Base-by-base conservation (phyloP, 2,329 filamentous ascomycete genomes). In the Penicillium sp. region DNA sequence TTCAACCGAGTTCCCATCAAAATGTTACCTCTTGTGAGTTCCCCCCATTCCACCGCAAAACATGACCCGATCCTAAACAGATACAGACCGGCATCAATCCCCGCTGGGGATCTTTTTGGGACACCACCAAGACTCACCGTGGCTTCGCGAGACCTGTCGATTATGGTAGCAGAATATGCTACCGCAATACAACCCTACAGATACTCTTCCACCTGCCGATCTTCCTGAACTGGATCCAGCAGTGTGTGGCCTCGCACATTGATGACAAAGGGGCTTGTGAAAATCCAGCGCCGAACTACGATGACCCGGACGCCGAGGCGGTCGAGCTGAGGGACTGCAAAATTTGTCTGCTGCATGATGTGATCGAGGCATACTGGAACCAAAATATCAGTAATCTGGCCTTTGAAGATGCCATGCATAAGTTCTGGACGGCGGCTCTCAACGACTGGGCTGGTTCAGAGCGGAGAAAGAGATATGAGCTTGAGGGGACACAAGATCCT, bases 121-220 rank as follows among this genome's bases (percentile, higher is more conserved):
- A 39, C 10, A 25, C 15, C 50, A 28, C 20, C 12, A 42, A 14
- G 38, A 53, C 50, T 4, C 5, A 28, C 37, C 17, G n/a, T 1
- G 62, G 64, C 8, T 61, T 66, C 17, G 3, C 7, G 1, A 65
- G 60, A 15, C 2, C n/a, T 5, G 1, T 0, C 0, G 17, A 31
- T 1, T 31, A 31, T 10, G 31, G 7, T 5, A 31, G 31, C 8
- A 31, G 8, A 31, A 1, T 31, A 6, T 73, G 72, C 57, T 75
- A 74, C 61, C 66, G 71, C 17, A 75, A 73, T 60, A 60, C 61
- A 7, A 54, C 55, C 14, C 59, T 72, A 5, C 56, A 65, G 14
- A 34, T 68, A 42, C 56, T 74, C 25, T 59, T 74, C n/a, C 68
- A 73, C 60, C 63, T 61, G 1, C 67, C 69, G 1, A 10, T 63